Evolutionary conservation across 768 basidiomycete genomes (phyloP).

Genomic region (Naganishia kalamii): DNA sequence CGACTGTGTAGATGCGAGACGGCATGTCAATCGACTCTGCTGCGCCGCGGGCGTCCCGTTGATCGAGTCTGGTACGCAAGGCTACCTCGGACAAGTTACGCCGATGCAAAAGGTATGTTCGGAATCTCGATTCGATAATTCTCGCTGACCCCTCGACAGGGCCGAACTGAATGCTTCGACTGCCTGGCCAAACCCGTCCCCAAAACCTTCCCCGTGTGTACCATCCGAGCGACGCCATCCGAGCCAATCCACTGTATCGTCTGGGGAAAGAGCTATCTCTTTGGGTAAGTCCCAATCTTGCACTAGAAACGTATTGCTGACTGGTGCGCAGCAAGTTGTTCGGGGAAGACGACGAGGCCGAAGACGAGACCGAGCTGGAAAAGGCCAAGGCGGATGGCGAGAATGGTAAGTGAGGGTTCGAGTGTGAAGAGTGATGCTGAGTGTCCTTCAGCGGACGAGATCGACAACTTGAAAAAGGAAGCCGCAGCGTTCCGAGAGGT

Average conservation of each 20-base stretch:
- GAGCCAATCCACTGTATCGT: conserved; percentile 98
- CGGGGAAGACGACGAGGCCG: conserved; percentile 72
- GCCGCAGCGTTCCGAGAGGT: conserved; percentile 80
- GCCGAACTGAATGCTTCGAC: conserved; percentile 88
- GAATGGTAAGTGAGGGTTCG: conserved; percentile 24
- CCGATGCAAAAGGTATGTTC: conserved; percentile 72
- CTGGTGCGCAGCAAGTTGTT: conserved; percentile 67
- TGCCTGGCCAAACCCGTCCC: conserved; percentile 88
- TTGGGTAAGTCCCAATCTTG: conserved; percentile 60
- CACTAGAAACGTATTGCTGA: neutral
- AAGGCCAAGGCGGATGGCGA: conserved; percentile 86
- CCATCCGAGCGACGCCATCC: conserved; percentile 91
- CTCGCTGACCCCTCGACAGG: conserved; percentile 51
- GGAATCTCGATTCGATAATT: neutral
- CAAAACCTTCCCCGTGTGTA: conserved; percentile 94
- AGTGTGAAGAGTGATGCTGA: neutral
- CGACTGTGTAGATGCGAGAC: conserved; percentile 64
- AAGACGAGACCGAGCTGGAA: conserved; percentile 73
- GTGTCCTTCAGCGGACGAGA: conserved; percentile 65
- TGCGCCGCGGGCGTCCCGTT: conserved; percentile 83
- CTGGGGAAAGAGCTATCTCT: conserved; percentile 95
- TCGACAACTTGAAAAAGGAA: conserved; percentile 80
- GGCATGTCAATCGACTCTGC: conserved; percentile 97
- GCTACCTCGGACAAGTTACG: conserved; percentile 94
- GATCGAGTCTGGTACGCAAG: conserved; percentile 93